A percentile compares a stretch with the other conserved stretches of the same genome.
phyloP scores from a whole-genome alignment of 495 filamentous ascomycete genomes.

The Trichoderma orchidacearum region DNA sequence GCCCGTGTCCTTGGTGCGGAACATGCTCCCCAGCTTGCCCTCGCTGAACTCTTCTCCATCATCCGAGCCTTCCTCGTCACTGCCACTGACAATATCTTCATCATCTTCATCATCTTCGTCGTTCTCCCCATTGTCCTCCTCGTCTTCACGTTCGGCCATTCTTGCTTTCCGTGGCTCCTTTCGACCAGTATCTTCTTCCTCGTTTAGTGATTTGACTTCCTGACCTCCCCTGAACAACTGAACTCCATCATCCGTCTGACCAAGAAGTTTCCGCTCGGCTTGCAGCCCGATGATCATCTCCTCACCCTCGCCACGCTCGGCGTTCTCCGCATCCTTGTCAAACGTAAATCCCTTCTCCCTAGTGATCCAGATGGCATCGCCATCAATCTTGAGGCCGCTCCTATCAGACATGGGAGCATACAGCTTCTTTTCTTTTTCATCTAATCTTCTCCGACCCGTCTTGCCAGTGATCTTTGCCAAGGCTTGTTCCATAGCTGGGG shows the following conservation, averaged over 20 bases:
- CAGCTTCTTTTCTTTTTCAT: constrained; percentile 89
- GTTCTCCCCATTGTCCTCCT: no score
- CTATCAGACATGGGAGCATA: constrained; percentile 98
- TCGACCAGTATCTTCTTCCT: constrained; percentile 53
- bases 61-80: constrained; percentile 37
- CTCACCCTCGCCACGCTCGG: constrained; percentile 77
- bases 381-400: constrained; percentile 63
- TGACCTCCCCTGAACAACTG: constrained; percentile 71
- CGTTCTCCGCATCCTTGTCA: constrained; percentile 51
- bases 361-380: constrained; percentile 44
- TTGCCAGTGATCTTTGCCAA: constrained; percentile 73
- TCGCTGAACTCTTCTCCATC: constrained; percentile 42
- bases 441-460: constrained; percentile 55
- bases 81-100: constrained; percentile 47
- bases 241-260: constrained; percentile 65
- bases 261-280: constrained; percentile 66
- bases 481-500: constrained; percentile 77
- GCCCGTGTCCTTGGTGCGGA: constrained; percentile 28
- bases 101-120: constrained; percentile 37
- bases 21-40: constrained; percentile 41
- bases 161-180: constrained; percentile 55
- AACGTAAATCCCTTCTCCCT: constrained; percentile 57
- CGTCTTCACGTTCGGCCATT: constrained; percentile 43
- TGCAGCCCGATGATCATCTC: constrained; percentile 86
- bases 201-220: constrained; percentile 45